Base-by-base conservation (phyloP, 345 rosid genomes). In the Linum tenue region DNA sequence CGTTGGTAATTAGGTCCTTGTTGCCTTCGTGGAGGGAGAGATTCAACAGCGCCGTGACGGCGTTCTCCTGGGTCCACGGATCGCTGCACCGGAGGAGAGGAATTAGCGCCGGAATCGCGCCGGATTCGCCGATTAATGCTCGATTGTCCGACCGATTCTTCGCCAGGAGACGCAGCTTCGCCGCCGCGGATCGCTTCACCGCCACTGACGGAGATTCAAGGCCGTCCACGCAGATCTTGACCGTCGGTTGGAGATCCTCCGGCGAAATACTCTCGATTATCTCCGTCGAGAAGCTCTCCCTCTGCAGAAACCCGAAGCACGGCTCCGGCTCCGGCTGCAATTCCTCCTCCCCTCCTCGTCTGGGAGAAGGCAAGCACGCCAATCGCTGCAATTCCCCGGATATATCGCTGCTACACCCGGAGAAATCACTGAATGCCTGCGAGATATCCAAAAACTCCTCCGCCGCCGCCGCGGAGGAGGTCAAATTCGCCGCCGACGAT, bases 211-310 rank as follows among this genome's bases (percentile, higher is more conserved):
- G 31, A 0, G 99, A 94, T 8, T 64, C 83, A 44, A 94, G 86
- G 8, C 96, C 90, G 39, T 84, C 95, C 60, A 90, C 75, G 68
- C 99, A 94, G 78, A 88, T 86, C 84, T 88, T 86, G 70, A 94
- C 92, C 7, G 97, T 90, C 41, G 97, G 99, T 64, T 84, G 95
- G 5, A 94, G 97, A 84, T 94, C 99, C 70, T 94, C 99, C 1
- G 98, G 95, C 40, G 97, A 90, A 55, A 90, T 90, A 72, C 89
- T 79, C 80, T 94, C 99, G 4, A 90, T 85, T 55, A 94, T 90
- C 79, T 94, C 99, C 7, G 95, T 85, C 0, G 97, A 94, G 79
- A 94, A 94, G 56, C 56, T 80, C 64, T 90, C 97, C 44, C 97
- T 82, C 79, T 84, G 85, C 8, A 94, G 77, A 66, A 92, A 89